Conservation (phyloP, 208 protist species). For the Balamuthia mandrillaris region DNA sequence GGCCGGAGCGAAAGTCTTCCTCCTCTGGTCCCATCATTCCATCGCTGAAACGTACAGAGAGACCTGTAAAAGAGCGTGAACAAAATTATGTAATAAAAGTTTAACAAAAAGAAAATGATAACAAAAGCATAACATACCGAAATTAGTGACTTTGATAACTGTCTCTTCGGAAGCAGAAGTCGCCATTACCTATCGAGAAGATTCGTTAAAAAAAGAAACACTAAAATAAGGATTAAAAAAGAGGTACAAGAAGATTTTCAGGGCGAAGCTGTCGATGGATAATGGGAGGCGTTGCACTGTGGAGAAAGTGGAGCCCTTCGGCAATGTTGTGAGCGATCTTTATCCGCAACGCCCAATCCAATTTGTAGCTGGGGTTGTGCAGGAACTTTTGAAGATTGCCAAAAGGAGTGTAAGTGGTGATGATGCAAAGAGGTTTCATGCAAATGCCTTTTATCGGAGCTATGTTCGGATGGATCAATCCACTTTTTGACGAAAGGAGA, state of each 20-base stretch:
- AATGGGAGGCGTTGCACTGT: constrained; percentile 60
- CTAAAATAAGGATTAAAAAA: too few species aligned
- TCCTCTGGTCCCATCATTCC: too few species aligned
- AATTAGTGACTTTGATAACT: constrained; percentile 47
- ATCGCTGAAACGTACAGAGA: too few species aligned
- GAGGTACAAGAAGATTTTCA: constrained; percentile 61
- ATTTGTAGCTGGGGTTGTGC: constrained; percentile 16
- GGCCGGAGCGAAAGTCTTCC: not conserved
- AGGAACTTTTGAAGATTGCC: constrained; percentile 56
- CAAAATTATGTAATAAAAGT: too few species aligned
- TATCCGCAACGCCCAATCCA: constrained; percentile 51
- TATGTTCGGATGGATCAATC: constrained; percentile 28
- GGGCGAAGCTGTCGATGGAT: constrained; percentile 71
- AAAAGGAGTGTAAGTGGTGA: constrained; percentile 62
- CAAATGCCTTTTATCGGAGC: constrained; percentile 23
- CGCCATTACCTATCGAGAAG: too few species aligned
- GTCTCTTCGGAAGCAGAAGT: constrained; percentile 11
- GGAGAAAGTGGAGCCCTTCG: constrained; percentile 64
- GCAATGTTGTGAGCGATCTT: constrained; percentile 57
- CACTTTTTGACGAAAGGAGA: too few species aligned
- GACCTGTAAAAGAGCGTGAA: too few species aligned
- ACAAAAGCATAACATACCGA: constrained; percentile 45
- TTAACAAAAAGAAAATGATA: not conserved
- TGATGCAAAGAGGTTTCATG: constrained; percentile 40
- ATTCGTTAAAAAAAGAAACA: too few species aligned